Conservation (phyloP, 176 grass and related monocot genomes). For the Carex pumila region DNA sequence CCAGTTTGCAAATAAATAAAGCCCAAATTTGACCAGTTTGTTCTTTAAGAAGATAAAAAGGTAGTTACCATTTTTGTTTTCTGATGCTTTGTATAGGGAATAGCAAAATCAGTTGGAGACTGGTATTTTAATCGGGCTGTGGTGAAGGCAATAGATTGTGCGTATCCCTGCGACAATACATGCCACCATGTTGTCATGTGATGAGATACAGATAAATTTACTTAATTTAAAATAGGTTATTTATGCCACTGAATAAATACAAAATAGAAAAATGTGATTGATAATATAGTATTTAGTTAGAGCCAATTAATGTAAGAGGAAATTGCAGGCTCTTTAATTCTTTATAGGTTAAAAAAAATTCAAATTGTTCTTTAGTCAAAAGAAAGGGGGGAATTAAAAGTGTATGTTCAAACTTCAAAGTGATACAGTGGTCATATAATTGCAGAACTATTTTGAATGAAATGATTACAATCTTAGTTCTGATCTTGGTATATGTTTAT, state of each 20-base stretch:
- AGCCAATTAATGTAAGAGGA: background rate
- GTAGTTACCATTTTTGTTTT: background rate
- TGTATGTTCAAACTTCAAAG: conserved; percentile 3
- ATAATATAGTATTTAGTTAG: background rate
- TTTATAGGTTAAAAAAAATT: background rate
- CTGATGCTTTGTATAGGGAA: conserved; percentile 28
- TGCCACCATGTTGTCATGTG: conserved; percentile 46
- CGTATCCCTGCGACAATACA: conserved; percentile 68
- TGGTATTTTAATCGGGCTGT: conserved; percentile 73
- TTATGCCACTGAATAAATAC: background rate
- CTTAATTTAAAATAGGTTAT: background rate
- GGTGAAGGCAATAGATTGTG: conserved; percentile 72
- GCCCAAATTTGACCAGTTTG: background rate
- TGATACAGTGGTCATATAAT: background rate
- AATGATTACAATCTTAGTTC: background rate
- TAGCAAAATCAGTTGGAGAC: conserved; percentile 68
- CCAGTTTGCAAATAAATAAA: background rate
- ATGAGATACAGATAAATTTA: background rate
- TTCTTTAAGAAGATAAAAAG: background rate
- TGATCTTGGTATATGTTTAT: background rate
- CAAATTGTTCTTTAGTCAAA: background rate
- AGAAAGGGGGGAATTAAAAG: background rate
- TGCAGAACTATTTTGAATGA: background rate
- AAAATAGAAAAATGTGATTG: background rate
- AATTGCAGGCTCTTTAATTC: background rate